phyloP scores from a whole-genome alignment of 2,329 filamentous ascomycete species.

The Purpureocillium takamizusanense region DNA sequence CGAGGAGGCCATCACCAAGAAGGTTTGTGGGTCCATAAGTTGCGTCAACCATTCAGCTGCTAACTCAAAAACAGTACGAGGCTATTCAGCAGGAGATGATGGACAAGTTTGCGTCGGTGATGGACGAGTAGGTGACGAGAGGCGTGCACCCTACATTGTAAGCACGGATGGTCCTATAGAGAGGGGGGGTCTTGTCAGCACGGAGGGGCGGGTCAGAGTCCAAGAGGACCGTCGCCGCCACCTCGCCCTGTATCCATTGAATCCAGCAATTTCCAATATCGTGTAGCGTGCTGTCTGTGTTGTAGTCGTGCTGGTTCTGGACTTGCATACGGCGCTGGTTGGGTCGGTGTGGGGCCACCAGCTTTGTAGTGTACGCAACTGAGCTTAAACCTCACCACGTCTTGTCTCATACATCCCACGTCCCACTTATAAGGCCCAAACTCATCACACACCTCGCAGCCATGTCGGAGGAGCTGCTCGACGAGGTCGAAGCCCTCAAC shows the following conservation, averaged over 20 bases:
- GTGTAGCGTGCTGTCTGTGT: no score
- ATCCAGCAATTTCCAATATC: conserved; percentile 5
- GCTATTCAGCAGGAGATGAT: conserved; percentile 83
- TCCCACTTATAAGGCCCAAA: no score
- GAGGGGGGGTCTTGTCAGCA: conserved; percentile 3
- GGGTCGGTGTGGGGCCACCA: no score
- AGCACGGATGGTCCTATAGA: conserved; percentile 19
- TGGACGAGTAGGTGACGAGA: conserved; percentile 64
- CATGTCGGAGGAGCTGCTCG: conserved; percentile 53
- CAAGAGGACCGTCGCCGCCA: conserved; percentile 7
- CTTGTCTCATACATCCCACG: background rate
- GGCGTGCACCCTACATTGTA: conserved; percentile 7
- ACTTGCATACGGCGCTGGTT: no score
- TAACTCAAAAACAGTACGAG: conserved; percentile 65
- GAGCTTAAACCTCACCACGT: background rate
- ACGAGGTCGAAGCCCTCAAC: conserved; percentile 76
- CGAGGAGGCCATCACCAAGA: conserved; percentile 72
- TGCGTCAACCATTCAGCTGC: conserved; percentile 11
- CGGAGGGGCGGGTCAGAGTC: conserved; percentile 10
- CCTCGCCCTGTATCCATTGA: conserved; percentile 19
- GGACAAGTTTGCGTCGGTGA: conserved; percentile 93
- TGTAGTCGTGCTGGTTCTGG: no score
- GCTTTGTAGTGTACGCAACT: background rate
- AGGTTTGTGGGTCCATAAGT: conserved; percentile 44
- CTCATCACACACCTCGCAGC: background rate